Evolutionary conservation across 305 asterid genomes (phyloP).

Genomic region (Rubia tinctorum): DNA sequence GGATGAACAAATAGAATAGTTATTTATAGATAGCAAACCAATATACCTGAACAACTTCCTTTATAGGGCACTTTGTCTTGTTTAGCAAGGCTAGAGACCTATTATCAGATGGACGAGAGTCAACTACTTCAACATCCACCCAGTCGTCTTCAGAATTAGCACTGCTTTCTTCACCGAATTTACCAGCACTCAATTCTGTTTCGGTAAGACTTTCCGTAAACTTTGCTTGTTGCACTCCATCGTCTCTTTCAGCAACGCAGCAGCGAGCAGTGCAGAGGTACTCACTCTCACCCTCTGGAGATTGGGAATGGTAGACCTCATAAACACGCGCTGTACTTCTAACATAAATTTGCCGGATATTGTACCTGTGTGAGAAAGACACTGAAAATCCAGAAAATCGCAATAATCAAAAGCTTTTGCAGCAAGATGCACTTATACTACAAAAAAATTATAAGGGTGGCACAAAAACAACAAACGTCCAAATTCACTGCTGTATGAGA

Average conservation of each 20-base stretch:
- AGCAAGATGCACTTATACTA: background rate
- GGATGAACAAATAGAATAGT: background rate
- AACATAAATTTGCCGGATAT: constrained; percentile 68
- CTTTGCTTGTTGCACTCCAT: constrained; percentile 46
- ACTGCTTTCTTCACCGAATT: constrained; percentile 33
- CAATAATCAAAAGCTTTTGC: constrained; percentile 10
- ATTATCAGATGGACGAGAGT: constrained; percentile 16
- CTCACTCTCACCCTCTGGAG: constrained; percentile 43
- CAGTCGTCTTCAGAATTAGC: constrained; percentile 72
- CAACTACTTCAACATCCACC: constrained; percentile 64
- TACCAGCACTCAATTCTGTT: constrained; percentile 34
- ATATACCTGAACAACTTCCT: constrained; percentile 50
- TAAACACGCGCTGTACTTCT: constrained; percentile 85
- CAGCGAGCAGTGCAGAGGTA: constrained; percentile 85
- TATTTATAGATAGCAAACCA: constrained; percentile 3
- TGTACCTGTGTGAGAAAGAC: constrained; percentile 49
- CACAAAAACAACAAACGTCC: background rate
- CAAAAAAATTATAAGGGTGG: background rate
- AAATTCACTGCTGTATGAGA: background rate
- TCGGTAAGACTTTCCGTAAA: constrained; percentile 27
- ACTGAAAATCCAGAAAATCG: constrained; percentile 44
- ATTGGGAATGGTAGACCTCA: constrained; percentile 59
- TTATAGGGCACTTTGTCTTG: constrained; percentile 18
- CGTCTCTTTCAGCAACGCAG: constrained; percentile 64
- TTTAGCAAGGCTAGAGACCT: constrained; percentile 33